Conservation (phyloP, 2,329 filamentous ascomycete genomes). For the Botrytis fragariae region DNA sequence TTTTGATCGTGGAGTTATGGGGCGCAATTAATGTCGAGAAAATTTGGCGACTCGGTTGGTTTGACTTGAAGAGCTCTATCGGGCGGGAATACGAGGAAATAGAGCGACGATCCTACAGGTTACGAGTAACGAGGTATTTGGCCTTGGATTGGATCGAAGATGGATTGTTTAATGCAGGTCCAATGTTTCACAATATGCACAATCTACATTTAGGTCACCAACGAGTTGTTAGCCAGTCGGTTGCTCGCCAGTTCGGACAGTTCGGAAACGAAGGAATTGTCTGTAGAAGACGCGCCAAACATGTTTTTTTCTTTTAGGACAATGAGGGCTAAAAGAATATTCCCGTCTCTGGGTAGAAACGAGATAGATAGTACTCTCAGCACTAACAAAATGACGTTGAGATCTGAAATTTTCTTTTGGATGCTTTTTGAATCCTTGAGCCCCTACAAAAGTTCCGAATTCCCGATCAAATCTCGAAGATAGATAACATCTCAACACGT, state of each 20-base stretch:
- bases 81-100: neutral
- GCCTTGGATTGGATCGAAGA: neutral
- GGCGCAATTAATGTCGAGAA: neutral
- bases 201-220: neutral
- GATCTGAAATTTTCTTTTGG: neutral
- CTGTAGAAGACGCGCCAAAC: neutral
- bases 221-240: neutral
- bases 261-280: neutral
- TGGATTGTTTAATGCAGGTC: neutral
- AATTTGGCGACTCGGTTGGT: neutral
- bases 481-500: slow-evolving; percentile 5
- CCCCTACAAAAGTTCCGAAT: neutral
- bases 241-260: neutral
- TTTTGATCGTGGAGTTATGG: neutral
- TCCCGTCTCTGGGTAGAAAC: neutral
- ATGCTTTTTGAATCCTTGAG: neutral
- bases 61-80: neutral
- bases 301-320: neutral
- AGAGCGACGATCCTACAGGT: neutral
- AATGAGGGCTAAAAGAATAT: neutral
- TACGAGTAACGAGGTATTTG: neutral
- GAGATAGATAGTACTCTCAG: too few species aligned
- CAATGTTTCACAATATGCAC: slow-evolving; percentile 5
- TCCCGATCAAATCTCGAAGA: neutral
- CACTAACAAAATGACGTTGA: neutral